Base-by-base conservation (phyloP, 1,139 yeast species). In the Keqinozyma sinolaborantium region DNA sequence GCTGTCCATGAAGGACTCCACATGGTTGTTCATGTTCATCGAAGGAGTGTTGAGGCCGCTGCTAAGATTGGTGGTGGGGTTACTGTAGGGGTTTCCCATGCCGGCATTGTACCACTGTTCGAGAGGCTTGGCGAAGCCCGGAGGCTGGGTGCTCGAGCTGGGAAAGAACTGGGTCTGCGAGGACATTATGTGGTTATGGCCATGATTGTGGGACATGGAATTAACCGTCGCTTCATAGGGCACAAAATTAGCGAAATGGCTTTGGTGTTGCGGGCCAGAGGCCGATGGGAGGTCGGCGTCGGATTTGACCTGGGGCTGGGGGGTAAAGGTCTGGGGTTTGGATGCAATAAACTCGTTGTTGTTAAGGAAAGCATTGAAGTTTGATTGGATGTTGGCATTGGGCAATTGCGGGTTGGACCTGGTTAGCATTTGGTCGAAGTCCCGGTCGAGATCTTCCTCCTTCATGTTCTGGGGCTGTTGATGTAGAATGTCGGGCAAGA, bases 401-500 rank as follows among this genome's bases (percentile, higher is more conserved):
- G 9, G 16, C 18, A 6, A 28, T 14, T 4, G 16, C 24, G 16
- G 18, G 12, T 6, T 29, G 20, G 10, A 18, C 23, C 14, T 24
- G 29, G 5, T 15, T 14, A 13, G 20, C 26, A 18, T 24, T 19
- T 19, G 20, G 14, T 29, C 31, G 18, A 29, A 29, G 28, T 29
- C 29, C n/a, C n/a, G n/a, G 14, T 31, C 27, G 6, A 23, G 26
- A 14, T 23, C 33, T 12, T 30, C 30, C 5, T 25, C n/a, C 25
- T 30, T 30, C 9, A 14, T 21, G 12, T 20, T 25, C 16, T 11
- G 20, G 12, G 16, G 23, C 21, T 31, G 36, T 8, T 54, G 62
- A 31, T 60, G 65, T 23, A 66, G 52, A 16, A 64, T 59, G 31
- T 68, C 73, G 4, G 73, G 73, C 23, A 68, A 47, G 32, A 68